Evolutionary conservation across 2,329 filamentous ascomycete species (phyloP), one percentile per base, ranked within the genome.

Genomic region (Talaromyces sp.): DNA sequence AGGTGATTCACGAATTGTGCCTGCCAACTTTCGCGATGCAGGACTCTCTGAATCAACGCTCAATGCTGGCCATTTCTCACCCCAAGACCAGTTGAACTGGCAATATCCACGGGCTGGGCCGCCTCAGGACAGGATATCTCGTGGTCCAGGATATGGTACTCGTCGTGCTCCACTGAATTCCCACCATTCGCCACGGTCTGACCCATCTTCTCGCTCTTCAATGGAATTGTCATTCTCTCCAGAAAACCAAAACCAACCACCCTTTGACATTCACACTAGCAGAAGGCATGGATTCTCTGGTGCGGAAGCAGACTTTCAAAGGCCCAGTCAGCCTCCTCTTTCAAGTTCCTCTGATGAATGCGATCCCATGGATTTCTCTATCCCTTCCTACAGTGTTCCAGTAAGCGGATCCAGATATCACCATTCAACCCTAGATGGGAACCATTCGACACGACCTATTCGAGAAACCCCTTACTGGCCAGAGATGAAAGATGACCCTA

Each of bases 391-490:
- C 10, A 12, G 41, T 21, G 24, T 14, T 14, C 9, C 51, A 38
- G 75, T 77, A 54, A 80, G 77, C 41, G 75, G 81, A 3, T 84
- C 81, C 1, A 75, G 79, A 56, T 83, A 83, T 62, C 79, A 83
- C 61, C 79, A 81, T 63, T 75, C 72, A 4, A 63, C 71, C 3
- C 72, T 76, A 12, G 77, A 76, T 59, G 70, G 73, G 1, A 73
- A 79, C 19, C 76, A 81, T 61, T 75, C 76, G 17, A 72, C 76
- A 58, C 65, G 78, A 38, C 77, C 79, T 62, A 76, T 83, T 17
- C 71, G 78, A 58, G 75, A 82, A 61, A 82, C 79, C 0, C 75
- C 79, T 41, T 72, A 76, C 24, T 84, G 81, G 81, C 66, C 77
- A 2, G 71, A 73, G n/a, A 72, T 82, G 56, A 78, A 78, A 65